phyloP scores from a whole-genome alignment of 2,329 filamentous ascomycete genomes.

The Ramularia collo-cygni region DNA sequence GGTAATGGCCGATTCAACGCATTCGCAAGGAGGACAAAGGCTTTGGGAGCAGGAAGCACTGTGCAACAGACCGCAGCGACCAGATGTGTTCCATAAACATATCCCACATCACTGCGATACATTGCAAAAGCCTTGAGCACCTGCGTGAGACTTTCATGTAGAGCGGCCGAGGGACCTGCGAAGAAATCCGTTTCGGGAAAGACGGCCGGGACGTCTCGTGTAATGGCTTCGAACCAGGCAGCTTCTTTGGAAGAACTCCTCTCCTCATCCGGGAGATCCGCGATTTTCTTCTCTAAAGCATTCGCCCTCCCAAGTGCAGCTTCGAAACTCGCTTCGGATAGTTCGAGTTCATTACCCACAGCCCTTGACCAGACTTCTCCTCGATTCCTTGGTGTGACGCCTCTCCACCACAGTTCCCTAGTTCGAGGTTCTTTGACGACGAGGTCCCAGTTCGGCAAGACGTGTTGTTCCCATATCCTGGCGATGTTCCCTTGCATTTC shows the following conservation, averaged over 20 bases:
- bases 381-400: constrained; percentile 63
- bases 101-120: constrained; percentile 77
- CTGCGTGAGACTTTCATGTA: constrained; percentile 62
- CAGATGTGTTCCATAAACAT: constrained; percentile 67
- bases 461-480: constrained; percentile 67
- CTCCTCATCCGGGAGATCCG: constrained; percentile 38
- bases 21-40: constrained; percentile 69
- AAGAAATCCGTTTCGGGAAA: constrained; percentile 71
- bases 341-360: constrained; percentile 65
- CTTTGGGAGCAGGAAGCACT: constrained; percentile 57
- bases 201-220: constrained; percentile 57
- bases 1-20: constrained; percentile 69
- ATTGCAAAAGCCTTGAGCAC: constrained; percentile 72
- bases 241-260: constrained; percentile 46
- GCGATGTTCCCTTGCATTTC: constrained; percentile 44
- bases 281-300: constrained; percentile 53
- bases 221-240: constrained; percentile 58
- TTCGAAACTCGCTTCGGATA: constrained; percentile 60
- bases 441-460: constrained; percentile 68
- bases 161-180: constrained; percentile 52
- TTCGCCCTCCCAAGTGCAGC: constrained; percentile 63
- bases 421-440: constrained; percentile 63
- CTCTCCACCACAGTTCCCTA: constrained; percentile 75
- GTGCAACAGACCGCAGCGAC: constrained; percentile 66
- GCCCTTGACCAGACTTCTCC: constrained; percentile 64